Evolutionary conservation across 2,329 filamentous ascomycete genomes (phyloP).

Genomic region (Shiraia bambusicola): DNA sequence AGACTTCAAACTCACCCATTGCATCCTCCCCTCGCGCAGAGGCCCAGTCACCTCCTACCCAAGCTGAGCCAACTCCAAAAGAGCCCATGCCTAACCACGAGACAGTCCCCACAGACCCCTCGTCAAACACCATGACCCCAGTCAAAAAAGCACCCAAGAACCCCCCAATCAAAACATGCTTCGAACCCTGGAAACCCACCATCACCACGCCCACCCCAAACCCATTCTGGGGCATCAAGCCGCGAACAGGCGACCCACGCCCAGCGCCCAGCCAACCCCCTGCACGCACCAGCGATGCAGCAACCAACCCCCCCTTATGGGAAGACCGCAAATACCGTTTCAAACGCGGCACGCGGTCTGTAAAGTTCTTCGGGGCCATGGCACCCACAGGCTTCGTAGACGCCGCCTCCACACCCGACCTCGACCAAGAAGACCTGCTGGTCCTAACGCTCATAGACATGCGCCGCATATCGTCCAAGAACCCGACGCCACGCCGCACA

Average conservation of each 20-base stretch:
- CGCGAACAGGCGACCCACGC: conserved; percentile 13
- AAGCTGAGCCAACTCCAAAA: neutral
- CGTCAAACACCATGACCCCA: too few species aligned
- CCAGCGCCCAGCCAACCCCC: conserved; percentile 18
- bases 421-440: conserved; percentile 26
- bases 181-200: conserved; percentile 2
- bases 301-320: conserved; percentile 25
- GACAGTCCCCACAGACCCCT: too few species aligned
- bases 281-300: conserved; percentile 21
- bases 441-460: conserved; percentile 33
- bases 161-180: conserved; percentile 12
- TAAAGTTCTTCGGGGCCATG: conserved; percentile 12
- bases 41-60: neutral
- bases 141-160: conserved; percentile 4
- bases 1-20: too few species aligned
- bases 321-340: conserved; percentile 29
- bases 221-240: conserved; percentile 24
- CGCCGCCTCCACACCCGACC: neutral
- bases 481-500: conserved; percentile 16
- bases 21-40: neutral
- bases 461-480: conserved; percentile 16
- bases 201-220: conserved; percentile 1
- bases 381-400: too few species aligned
- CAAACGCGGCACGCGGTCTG: conserved; percentile 16
- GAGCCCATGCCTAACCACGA: too few species aligned